Conservation (phyloP, 2,329 filamentous ascomycete species). For the Talaromyces rugulosus region DNA sequence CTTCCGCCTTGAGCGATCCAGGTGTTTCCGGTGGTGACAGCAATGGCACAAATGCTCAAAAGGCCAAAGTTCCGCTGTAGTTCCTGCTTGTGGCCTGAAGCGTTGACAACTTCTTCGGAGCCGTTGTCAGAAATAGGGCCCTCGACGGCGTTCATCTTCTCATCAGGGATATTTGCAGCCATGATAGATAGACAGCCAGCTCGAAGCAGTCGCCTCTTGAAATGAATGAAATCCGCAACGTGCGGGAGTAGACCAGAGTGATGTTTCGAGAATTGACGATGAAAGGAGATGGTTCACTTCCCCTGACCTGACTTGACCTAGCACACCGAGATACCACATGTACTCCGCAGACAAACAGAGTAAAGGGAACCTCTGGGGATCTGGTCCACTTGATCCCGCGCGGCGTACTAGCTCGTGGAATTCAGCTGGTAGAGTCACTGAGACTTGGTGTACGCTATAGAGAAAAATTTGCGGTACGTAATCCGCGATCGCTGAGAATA, state of each 20-base stretch:
- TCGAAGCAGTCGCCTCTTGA: not conserved
- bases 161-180: conserved; percentile 15
- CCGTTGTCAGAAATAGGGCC: conserved; percentile 21
- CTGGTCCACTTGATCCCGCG: not conserved
- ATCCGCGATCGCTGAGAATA: not conserved
- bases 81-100: conserved; percentile 61
- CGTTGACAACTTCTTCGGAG: conserved; percentile 52
- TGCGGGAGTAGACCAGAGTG: not conserved
- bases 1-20: conserved; percentile 63
- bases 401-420: not conserved
- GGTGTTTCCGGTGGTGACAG: conserved; percentile 61
- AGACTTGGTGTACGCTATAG: not conserved
- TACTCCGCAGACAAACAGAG: not conserved
- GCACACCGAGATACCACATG: not conserved
- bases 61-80: conserved; percentile 60
- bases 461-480: not conserved
- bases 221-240: not conserved
- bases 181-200: conserved; percentile 11
- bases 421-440: not conserved
- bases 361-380: not conserved
- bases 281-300: not conserved
- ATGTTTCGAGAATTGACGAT: not conserved
- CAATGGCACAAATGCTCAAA: conserved; percentile 56
- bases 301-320: not conserved
- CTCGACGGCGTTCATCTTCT: conserved; percentile 23